Conservation (phyloP, 2,329 filamentous ascomycete genomes). For the Alternaria sp. region DNA sequence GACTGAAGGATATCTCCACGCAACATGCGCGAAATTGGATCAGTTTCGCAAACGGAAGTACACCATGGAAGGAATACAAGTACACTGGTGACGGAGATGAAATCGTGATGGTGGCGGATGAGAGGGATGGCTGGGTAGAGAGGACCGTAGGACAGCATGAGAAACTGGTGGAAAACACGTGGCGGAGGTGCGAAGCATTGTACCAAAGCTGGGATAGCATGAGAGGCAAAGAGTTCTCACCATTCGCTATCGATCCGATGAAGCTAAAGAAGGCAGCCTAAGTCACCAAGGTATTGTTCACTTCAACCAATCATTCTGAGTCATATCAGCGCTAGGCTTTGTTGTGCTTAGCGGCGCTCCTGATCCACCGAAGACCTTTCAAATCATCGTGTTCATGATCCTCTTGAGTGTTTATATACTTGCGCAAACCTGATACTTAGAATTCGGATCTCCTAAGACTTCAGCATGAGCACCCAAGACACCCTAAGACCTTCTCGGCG, state of each 20-base stretch:
- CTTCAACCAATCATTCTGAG: conserved; percentile 1
- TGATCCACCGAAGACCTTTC: neutral
- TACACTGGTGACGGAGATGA: conserved; percentile 18
- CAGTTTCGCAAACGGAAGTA: conserved; percentile 29
- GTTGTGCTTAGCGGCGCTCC: neutral
- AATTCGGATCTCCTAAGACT: neutral
- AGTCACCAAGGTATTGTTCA: neutral
- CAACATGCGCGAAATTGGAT: conserved; percentile 34
- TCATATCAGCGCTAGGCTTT: neutral
- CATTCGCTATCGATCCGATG: conserved; percentile 23
- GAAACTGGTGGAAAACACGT: conserved; percentile 19
- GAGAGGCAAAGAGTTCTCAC: conserved; percentile 16
- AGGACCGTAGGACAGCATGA: conserved; percentile 26
- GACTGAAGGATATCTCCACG: conserved; percentile 30
- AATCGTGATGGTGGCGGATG: conserved; percentile 33
- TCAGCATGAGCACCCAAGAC: neutral
- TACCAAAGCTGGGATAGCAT: conserved; percentile 23
- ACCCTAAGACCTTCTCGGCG: neutral
- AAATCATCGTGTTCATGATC: neutral
- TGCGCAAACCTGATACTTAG: neutral
- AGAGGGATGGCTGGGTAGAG: conserved; percentile 34
- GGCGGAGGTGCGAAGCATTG: conserved; percentile 23
- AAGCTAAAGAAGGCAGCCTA: conserved; percentile 9
- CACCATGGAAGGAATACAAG: conserved; percentile 31
- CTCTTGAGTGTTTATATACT: neutral